These are phyloP conservation scores for Fragilaria radians DNA, from an alignment of 108 stramenopile species.

Conservation along the genomic window DNA sequence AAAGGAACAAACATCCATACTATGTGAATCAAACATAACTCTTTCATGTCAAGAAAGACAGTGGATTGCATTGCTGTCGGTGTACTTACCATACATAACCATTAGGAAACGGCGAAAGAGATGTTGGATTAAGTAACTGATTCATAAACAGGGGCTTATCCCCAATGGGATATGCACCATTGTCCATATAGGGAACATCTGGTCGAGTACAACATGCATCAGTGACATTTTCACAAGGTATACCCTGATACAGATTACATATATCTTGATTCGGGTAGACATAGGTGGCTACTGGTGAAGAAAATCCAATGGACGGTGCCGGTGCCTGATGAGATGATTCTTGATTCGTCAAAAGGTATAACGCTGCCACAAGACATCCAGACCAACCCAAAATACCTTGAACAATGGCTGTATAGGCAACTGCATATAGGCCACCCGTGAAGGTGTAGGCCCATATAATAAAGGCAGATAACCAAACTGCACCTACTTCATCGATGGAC, in stretches of 20 bases:
- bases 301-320: slow-evolving; percentile 60
- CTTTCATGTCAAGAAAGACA: too few species aligned
- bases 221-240: slow-evolving; percentile 34
- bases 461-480: slow-evolving; percentile 43
- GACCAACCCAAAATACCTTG: slow-evolving; percentile 61
- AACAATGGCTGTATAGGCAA: slow-evolving; percentile 68
- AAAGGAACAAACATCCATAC: too few species aligned
- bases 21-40: too few species aligned
- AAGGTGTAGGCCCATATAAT: slow-evolving; percentile 57
- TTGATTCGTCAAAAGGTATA: slow-evolving; percentile 42
- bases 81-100: too few species aligned
- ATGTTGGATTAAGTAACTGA: slow-evolving; percentile 40
- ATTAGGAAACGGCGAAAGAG: slow-evolving; percentile 62
- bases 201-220: slow-evolving; percentile 67
- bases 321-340: slow-evolving; percentile 36
- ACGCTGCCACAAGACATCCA: slow-evolving; percentile 43
- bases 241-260: slow-evolving; percentile 65
- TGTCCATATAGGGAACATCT: too few species aligned
- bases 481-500: slow-evolving; percentile 24
- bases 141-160: slow-evolving; percentile 46
- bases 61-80: too few species aligned
- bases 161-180: slow-evolving; percentile 74
- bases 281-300: too few species aligned
- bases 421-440: slow-evolving; percentile 61
- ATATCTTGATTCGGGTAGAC: slow-evolving; percentile 51